Evolutionary conservation across 352 stramenopile genomes (phyloP).

Genomic region (Globisporangium apiculatum): DNA sequence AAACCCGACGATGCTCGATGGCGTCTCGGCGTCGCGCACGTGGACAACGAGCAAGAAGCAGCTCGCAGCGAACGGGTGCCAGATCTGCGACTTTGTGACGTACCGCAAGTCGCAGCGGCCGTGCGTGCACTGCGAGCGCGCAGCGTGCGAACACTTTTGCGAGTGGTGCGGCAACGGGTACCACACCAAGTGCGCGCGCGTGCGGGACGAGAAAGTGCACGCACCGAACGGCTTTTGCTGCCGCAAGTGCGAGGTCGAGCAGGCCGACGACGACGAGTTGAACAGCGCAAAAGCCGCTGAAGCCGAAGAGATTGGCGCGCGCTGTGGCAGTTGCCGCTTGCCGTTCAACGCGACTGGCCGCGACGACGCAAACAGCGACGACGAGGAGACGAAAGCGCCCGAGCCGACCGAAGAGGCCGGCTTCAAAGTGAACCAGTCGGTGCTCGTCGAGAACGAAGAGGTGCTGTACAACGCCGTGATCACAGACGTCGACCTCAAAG

Average conservation of each 20-base stretch:
- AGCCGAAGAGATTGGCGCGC: constrained; percentile 51
- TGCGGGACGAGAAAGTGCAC: constrained; percentile 41
- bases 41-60: constrained; percentile 44
- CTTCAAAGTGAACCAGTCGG: constrained; percentile 78
- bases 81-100: constrained; percentile 79
- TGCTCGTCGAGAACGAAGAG: constrained; percentile 82
- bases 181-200: constrained; percentile 61
- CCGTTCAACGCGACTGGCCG: constrained; percentile 39
- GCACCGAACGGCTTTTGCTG: constrained; percentile 63
- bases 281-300: constrained; percentile 17
- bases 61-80: constrained; percentile 40
- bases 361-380: constrained; percentile 13
- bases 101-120: constrained; percentile 59
- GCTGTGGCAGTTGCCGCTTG: constrained; percentile 53
- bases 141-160: constrained; percentile 72
- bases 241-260: constrained; percentile 58
- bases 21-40: constrained; percentile 28
- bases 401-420: constrained; percentile 19
- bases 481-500: constrained; percentile 62
- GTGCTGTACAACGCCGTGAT: constrained; percentile 85
- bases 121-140: constrained; percentile 55
- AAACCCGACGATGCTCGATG: constrained; percentile 24
- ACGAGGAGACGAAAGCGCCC: background rate
- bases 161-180: constrained; percentile 82
- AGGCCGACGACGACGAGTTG: constrained; percentile 46